Evolutionary conservation across 2,329 filamentous ascomycete species (phyloP).

Genomic region (Penicillium sp.): DNA sequence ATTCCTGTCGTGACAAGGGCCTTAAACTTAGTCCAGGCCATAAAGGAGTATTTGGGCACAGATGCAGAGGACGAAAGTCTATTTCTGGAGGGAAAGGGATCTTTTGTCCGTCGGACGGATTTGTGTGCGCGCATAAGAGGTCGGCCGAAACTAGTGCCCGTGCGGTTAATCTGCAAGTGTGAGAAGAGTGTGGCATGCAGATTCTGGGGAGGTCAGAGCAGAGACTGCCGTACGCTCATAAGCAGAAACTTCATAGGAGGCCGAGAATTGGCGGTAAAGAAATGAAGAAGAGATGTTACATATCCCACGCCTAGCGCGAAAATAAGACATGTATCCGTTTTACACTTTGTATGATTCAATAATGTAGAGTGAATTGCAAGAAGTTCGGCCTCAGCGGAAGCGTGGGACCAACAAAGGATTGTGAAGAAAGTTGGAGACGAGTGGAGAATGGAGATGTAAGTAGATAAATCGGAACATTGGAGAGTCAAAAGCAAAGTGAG

Average conservation of each 20-base stretch:
- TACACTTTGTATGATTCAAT: conserved; percentile 10
- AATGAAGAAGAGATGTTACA: conserved; percentile 16
- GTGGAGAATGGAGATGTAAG: neutral
- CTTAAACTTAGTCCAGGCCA: conserved; percentile 4
- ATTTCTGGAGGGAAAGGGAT: conserved; percentile 12
- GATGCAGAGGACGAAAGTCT: conserved; percentile 26
- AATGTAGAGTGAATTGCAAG: neutral
- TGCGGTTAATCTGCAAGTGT: conserved; percentile 24
- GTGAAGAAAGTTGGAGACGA: neutral
- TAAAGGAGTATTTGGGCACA: conserved; percentile 24
- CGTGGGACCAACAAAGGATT: neutral
- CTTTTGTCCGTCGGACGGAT: conserved; percentile 22
- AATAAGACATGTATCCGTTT: conserved; percentile 17
- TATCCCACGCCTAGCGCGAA: conserved; percentile 20
- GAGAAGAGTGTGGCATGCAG: conserved; percentile 25
- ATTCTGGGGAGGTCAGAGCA: conserved; percentile 28
- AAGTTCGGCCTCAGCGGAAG: neutral
- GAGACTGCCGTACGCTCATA: neutral
- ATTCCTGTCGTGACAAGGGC: neutral
- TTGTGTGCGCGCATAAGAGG: conserved; percentile 29
- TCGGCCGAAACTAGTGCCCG: conserved; percentile 18
- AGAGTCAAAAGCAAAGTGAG: conserved; percentile 4
- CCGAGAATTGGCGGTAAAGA: conserved; percentile 29
- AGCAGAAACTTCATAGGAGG: conserved; percentile 24
- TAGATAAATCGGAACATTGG: conserved; percentile 9